Conservation (phyloP, 192 early-diverging fungal genomes). For the Geranomyces michiganensis region DNA sequence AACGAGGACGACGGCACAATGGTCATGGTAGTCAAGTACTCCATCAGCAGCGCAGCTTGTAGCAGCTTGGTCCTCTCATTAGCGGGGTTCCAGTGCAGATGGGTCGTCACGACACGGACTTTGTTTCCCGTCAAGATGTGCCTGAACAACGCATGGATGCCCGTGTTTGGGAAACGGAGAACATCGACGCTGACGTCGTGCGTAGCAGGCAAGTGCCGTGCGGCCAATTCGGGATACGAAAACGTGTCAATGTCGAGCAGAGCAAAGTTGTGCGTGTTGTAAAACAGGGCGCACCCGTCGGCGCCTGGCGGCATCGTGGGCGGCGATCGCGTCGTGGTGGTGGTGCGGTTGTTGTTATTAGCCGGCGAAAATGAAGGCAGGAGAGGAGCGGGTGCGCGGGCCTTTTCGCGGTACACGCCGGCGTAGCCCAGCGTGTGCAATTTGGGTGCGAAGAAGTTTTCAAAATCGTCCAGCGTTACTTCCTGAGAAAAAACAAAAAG, state of each 20-base stretch:
- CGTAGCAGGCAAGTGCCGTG: slow-evolving; percentile 14
- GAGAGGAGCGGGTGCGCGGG: slow-evolving; percentile 22
- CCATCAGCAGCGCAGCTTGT: slow-evolving; percentile 51
- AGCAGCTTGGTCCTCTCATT: slow-evolving; percentile 43
- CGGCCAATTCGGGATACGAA: slow-evolving; percentile 41
- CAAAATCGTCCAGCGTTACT: slow-evolving; percentile 46
- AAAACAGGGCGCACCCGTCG: slow-evolving; percentile 57
- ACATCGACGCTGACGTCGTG: slow-evolving; percentile 36
- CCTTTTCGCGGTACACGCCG: slow-evolving; percentile 51
- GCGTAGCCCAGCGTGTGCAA: slow-evolving; percentile 51
- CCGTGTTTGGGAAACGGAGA: slow-evolving; percentile 46
- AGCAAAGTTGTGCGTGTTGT: slow-evolving; percentile 34
- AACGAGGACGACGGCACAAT: too few relatives aligned
- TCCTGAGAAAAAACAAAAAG: slow-evolving; percentile 34
- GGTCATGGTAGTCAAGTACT: slow-evolving; percentile 36
- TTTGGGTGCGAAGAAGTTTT: slow-evolving; percentile 44
- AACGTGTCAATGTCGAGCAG: slow-evolving; percentile 44
- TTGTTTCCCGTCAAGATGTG: slow-evolving; percentile 23
- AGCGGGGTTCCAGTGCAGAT: slow-evolving; percentile 55
- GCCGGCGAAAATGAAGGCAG: neutral
- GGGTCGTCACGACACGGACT: slow-evolving; percentile 53
- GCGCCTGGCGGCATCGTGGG: neutral
- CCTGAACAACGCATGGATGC: slow-evolving; percentile 39
- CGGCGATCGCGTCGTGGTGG: neutral
- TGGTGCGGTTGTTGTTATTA: neutral